These are phyloP conservation scores for Nicotiana tabacum DNA, from an alignment of 257 asterid genomes.

Conservation along the genomic window DNA sequence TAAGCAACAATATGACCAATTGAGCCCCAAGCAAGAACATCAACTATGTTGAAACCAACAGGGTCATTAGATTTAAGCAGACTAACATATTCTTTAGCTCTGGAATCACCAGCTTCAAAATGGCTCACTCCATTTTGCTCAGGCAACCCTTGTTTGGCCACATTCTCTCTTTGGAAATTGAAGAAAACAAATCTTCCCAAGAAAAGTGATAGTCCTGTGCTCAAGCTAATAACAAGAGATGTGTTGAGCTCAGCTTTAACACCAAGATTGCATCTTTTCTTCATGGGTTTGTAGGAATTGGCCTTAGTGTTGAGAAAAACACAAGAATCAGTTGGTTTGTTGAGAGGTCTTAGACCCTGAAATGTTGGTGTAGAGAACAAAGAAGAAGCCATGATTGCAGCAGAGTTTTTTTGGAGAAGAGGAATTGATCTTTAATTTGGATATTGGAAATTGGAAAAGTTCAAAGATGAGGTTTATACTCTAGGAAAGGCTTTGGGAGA, in stretches of 20 bases:
- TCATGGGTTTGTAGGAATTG: conserved; percentile 22
- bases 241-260: conserved; percentile 77
- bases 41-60: conserved; percentile 90
- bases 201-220: conserved; percentile 89
- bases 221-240: conserved; percentile 68
- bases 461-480: conserved; percentile 20
- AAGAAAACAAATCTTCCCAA: conserved; percentile 90
- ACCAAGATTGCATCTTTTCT: conserved; percentile 13
- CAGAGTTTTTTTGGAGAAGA: background rate
- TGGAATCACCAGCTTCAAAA: conserved; percentile 82
- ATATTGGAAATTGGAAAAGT: background rate
- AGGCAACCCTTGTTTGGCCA: conserved; percentile 83
- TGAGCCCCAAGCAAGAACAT: conserved; percentile 94
- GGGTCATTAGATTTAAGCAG: conserved; percentile 91
- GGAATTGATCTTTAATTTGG: background rate
- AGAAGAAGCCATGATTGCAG: conserved; percentile 59
- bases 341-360: conserved; percentile 81
- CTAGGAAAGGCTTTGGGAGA: conserved; percentile 12
- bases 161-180: conserved; percentile 94
- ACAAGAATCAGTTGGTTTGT: conserved; percentile 50
- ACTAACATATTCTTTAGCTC: conserved; percentile 96
- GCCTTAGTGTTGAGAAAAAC: conserved; percentile 18
- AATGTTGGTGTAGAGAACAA: conserved; percentile 68
- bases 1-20: conserved; percentile 94
- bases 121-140: conserved; percentile 82